Percentiles rank a stretch among this genome's conserved stretches.
Evolutionary conservation across 352 stramenopile genomes (phyloP).

Genomic region (Globisporangium rhizosaccharum): DNA sequence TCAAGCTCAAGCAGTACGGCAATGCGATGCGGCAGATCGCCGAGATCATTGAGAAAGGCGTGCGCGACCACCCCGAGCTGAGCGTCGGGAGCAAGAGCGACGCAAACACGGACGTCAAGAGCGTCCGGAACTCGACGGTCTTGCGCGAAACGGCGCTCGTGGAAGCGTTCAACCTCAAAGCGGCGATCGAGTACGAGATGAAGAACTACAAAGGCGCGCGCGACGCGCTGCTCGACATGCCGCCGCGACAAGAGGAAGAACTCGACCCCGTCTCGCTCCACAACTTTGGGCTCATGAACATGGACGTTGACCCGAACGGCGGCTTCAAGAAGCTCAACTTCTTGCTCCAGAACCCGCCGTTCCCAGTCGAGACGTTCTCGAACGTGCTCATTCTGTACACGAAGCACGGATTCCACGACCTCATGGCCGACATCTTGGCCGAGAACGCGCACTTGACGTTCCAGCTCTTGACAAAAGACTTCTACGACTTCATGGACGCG

Average conservation of each 20-base stretch:
- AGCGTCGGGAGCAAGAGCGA: conserved; percentile 91
- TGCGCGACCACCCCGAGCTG: conserved; percentile 90
- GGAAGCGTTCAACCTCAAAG: conserved; percentile 95
- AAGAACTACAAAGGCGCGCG: conserved; percentile 87
- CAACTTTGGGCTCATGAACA: conserved; percentile 92
- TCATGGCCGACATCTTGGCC: conserved; percentile 94
- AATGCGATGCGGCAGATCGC: conserved; percentile 89
- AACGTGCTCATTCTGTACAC: conserved; percentile 95
- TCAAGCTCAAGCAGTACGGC: conserved; percentile 90
- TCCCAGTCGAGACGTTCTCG: conserved; percentile 93
- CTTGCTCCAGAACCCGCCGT: conserved; percentile 91
- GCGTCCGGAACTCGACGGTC: conserved; percentile 90
- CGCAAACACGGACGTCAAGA: conserved; percentile 80
- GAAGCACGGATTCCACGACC: conserved; percentile 93
- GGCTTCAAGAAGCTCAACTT: conserved; percentile 96
- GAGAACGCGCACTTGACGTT: conserved; percentile 93
- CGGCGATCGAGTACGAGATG: conserved; percentile 93
- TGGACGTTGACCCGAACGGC: conserved; percentile 89
- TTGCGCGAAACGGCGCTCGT: conserved; percentile 91
- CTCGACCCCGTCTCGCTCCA: conserved; percentile 90
- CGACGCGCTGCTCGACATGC: conserved; percentile 92
- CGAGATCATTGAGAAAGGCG: conserved; percentile 92
- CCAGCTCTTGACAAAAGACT: conserved; percentile 90
- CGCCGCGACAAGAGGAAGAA: conserved; percentile 87
- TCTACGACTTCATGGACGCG: conserved; percentile 95